Percentiles rank a stretch among this genome's conserved stretches.
These are phyloP conservation scores for Phytopythium delawarense DNA, from an alignment of 352 stramenopile genomes.

Conservation along the genomic window DNA sequence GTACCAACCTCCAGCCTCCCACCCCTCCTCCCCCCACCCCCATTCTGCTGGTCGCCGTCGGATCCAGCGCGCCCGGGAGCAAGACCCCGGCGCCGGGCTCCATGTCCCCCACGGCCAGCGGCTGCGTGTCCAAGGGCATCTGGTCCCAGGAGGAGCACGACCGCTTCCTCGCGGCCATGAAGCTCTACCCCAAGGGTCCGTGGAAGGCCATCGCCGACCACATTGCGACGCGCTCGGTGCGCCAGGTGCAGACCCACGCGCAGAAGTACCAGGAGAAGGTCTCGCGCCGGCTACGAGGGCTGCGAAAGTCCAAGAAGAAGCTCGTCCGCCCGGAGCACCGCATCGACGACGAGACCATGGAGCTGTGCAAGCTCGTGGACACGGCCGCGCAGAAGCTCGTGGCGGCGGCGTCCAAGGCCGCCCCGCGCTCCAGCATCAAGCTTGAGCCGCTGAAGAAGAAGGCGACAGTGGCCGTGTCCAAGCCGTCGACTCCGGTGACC, in stretches of 20 bases:
- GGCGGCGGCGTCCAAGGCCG: slow-evolving; percentile 18
- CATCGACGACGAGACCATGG: slow-evolving; percentile 57
- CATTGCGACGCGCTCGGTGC: slow-evolving; percentile 62
- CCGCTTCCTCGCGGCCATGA: slow-evolving; percentile 64
- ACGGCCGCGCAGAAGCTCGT: slow-evolving; percentile 42
- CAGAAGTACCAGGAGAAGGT: slow-evolving; percentile 82
- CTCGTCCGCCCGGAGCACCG: slow-evolving; percentile 50
- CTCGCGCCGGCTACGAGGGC: slow-evolving; percentile 48
- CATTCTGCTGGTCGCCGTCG: slow-evolving; percentile 21
- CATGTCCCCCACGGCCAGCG: slow-evolving; percentile 21
- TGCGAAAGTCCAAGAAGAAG: slow-evolving; percentile 74
- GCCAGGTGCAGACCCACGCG: slow-evolving; percentile 73
- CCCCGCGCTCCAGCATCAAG: slow-evolving; percentile 15
- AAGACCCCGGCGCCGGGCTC: slow-evolving; percentile 14
- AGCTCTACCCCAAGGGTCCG: slow-evolving; percentile 60
- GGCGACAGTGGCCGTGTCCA: neutral
- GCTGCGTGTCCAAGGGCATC: slow-evolving; percentile 32
- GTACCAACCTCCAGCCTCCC: neutral
- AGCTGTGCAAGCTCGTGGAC: slow-evolving; percentile 54
- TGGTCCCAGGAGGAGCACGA: slow-evolving; percentile 72
- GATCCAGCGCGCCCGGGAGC: slow-evolving; percentile 20
- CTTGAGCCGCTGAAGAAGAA: slow-evolving; percentile 26
- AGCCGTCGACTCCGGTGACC: neutral
- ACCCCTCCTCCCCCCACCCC: neutral
- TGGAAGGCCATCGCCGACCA: slow-evolving; percentile 74